Evolutionary conservation across 2,329 filamentous ascomycete species (phyloP), one percentile per base, ranked within the genome.

Genomic region (Neofusicoccum ribis): DNA sequence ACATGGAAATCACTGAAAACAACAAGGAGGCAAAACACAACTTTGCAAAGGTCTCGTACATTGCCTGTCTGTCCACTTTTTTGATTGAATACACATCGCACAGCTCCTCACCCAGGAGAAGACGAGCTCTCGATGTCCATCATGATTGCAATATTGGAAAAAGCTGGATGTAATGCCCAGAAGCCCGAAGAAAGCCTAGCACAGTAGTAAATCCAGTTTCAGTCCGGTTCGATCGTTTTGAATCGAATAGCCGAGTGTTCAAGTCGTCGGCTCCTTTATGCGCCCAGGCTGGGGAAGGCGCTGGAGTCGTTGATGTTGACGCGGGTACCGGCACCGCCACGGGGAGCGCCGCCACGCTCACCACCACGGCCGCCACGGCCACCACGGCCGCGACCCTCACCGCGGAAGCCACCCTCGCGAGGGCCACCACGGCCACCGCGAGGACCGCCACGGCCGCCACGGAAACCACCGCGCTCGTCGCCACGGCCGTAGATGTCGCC

Each of bases 401-500:
- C 80, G 54, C 80, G 76, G 67, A 81, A 82, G 63, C 84, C 81
- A 71, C 80, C 73, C 70, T 84, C 80, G 65, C 80, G 78, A 72
- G 84, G 83, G 71, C 86, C 84, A 69, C 77, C 66, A 37, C 69
- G 63, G 47, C 69, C 69, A 60, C 76, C 72, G 61, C 74, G 70
- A 60, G 71, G 67, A 7, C 72, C 71, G 51, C 69, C 68, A 47
- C 70, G 67, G 44, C 73, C 71, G 47, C 67, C 70, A 64, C 69
- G 67, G 64, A 66, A 68, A 65, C 71, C 72, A 43, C 69, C 69
- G 65, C 75, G 73, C 64, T 86, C 84, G 83, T 94, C 91, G 72
- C 71, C 72, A 67, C 76, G 76, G 67, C 77, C 73, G 62, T 75
- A 91, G 87, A 83, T 77, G 68, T 93, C 88, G 80, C 97, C 93